Evolutionary conservation across 306 rosid species (phyloP).

Genomic region (Comarum palustre): DNA sequence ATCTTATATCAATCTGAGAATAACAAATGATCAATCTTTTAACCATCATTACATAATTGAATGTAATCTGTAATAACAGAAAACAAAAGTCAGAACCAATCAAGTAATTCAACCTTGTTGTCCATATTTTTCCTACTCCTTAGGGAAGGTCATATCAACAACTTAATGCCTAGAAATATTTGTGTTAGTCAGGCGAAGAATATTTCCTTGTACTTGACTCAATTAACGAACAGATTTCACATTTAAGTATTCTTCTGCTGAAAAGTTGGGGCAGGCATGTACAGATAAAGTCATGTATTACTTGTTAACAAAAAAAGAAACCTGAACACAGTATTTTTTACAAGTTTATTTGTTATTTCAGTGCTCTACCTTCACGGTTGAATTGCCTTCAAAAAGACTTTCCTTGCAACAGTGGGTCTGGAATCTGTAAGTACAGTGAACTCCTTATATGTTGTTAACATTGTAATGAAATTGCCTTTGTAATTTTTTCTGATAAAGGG

Average conservation of each 20-base stretch:
- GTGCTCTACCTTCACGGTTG: slow-evolving; percentile 51
- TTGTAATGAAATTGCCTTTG: neutral
- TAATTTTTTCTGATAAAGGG: neutral
- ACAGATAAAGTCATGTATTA: neutral
- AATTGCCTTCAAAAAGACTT: slow-evolving; percentile 65
- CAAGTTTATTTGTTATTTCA: neutral
- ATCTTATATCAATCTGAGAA: neutral
- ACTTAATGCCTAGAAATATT: neutral
- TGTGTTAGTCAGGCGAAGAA: neutral
- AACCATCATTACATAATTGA: neutral
- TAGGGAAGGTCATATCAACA: neutral
- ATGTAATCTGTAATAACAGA: neutral
- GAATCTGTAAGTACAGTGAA: slow-evolving; percentile 51
- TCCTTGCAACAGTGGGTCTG: slow-evolving; percentile 56
- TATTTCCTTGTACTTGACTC: neutral
- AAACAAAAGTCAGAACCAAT: neutral
- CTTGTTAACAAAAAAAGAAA: neutral
- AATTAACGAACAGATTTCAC: neutral
- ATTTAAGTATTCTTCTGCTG: neutral
- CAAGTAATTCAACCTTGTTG: neutral
- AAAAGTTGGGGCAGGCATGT: neutral
- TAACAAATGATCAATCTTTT: neutral
- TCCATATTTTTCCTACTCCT: neutral
- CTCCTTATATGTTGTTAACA: neutral
- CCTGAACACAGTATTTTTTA: slow-evolving; percentile 4